Evolutionary conservation across 2,329 filamentous ascomycete genomes (phyloP).

Genomic region (Trichoderma brevicompactum): DNA sequence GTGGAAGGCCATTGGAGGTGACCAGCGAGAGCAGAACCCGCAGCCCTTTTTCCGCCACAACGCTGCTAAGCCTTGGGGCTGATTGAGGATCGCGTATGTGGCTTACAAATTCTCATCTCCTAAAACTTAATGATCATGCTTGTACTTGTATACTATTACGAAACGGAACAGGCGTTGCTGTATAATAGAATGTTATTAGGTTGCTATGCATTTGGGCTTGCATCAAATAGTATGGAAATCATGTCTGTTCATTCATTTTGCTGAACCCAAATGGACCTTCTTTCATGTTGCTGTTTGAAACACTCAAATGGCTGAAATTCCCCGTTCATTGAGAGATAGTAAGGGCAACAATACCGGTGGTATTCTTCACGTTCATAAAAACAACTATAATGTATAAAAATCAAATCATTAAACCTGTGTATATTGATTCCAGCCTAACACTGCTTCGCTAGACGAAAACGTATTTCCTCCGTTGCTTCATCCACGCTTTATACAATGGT

Average conservation of each 20-base stretch:
- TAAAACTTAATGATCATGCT: slow-evolving; percentile 29
- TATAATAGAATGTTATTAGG: slow-evolving; percentile 13
- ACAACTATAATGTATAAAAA: not conserved
- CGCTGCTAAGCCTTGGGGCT: slow-evolving; percentile 32
- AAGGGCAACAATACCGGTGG: not conserved
- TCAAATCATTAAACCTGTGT: slow-evolving; percentile 3
- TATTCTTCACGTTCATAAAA: not conserved
- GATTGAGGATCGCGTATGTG: not conserved
- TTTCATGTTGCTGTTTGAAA: too few species aligned
- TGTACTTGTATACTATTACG: slow-evolving; percentile 38
- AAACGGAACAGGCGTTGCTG: slow-evolving; percentile 25
- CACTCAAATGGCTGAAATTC: too few species aligned
- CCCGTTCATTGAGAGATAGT: too few species aligned
- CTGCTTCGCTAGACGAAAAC: not conserved
- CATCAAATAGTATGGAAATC: not conserved
- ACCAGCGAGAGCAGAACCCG: slow-evolving; percentile 56
- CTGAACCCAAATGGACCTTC: too few species aligned
- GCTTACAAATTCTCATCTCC: slow-evolving; percentile 26
- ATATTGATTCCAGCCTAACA: not conserved
- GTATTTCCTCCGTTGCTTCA: not conserved
- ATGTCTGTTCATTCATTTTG: not conserved
- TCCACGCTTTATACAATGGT: slow-evolving; percentile 4
- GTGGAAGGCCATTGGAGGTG: slow-evolving; percentile 83
- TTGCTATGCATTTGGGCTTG: not conserved
- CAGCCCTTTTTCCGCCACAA: slow-evolving; percentile 42